These are phyloP conservation scores for Phytopythium chamaehyphon DNA, from an alignment of 352 stramenopile species.

Conservation along the genomic window DNA sequence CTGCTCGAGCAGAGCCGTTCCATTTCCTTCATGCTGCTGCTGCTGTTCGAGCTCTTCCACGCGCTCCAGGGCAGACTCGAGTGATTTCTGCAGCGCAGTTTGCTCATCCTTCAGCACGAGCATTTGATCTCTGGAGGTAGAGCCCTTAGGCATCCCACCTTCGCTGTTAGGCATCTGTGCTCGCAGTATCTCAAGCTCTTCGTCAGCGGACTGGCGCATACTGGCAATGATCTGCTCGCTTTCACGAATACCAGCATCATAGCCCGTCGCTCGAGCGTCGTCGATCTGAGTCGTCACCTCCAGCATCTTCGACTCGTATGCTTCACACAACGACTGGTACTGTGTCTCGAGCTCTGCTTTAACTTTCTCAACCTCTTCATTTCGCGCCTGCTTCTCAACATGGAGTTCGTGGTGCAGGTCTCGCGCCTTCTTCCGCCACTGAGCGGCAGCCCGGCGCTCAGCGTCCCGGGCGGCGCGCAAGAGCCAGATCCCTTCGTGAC, in stretches of 20 bases:
- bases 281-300: conserved; percentile 75
- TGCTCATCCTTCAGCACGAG: conserved; percentile 23
- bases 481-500: conserved; percentile 39
- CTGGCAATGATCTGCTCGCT: conserved; percentile 66
- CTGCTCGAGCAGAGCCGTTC: not conserved
- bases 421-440: conserved; percentile 71
- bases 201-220: conserved; percentile 46
- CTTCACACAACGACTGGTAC: conserved; percentile 61
- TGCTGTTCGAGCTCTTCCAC: conserved; percentile 22
- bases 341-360: conserved; percentile 49
- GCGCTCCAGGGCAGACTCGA: conserved; percentile 14
- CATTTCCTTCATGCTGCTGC: conserved; percentile 4
- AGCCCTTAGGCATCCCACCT: conserved; percentile 1
- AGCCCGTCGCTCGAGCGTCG: conserved; percentile 55
- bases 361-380: conserved; percentile 42
- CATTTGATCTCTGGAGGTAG: conserved; percentile 4
- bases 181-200: conserved; percentile 26
- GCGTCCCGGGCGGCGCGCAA: conserved; percentile 31
- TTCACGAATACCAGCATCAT: conserved; percentile 73
- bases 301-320: conserved; percentile 70
- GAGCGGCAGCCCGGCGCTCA: conserved; percentile 34
- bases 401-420: conserved; percentile 59
- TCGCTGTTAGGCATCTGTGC: conserved; percentile 15
- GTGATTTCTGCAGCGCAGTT: conserved; percentile 15
- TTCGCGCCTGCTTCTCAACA: conserved; percentile 29